phyloP scores from a whole-genome alignment of 2,329 filamentous ascomycete species.

The Fusarium anthophilum region DNA sequence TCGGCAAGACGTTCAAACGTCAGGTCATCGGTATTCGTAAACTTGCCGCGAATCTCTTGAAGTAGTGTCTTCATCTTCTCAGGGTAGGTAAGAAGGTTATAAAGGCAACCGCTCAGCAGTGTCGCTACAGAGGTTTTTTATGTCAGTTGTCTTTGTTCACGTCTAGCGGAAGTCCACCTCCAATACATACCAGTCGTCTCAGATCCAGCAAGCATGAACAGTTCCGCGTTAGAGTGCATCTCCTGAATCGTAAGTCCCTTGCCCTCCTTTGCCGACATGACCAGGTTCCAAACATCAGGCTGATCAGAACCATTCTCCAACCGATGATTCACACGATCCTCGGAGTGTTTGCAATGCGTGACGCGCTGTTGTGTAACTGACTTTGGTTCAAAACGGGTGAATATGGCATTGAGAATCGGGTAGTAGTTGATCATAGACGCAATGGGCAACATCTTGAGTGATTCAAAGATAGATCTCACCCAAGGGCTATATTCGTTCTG shows the following conservation, averaged over 20 bases:
- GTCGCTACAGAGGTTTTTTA: not conserved
- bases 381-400: slow-evolving; percentile 5
- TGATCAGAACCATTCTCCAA: slow-evolving; percentile 12
- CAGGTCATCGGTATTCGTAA: not conserved
- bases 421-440: slow-evolving; percentile 6
- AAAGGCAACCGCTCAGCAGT: not conserved
- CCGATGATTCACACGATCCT: not conserved
- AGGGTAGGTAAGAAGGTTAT: not conserved
- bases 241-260: slow-evolving; percentile 13
- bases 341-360: slow-evolving; percentile 2
- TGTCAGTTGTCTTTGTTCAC: not conserved
- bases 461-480: slow-evolving; percentile 39
- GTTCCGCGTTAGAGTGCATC: slow-evolving; percentile 18
- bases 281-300: slow-evolving; percentile 20
- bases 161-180: accelerated
- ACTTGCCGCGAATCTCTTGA: not conserved
- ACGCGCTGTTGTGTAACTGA: slow-evolving; percentile 1
- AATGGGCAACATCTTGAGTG: not conserved
- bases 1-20: not conserved
- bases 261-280: slow-evolving; percentile 7
- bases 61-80: slow-evolving; percentile 1
- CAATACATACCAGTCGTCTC: slow-evolving; percentile 2
- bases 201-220: slow-evolving; percentile 24
- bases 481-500: slow-evolving; percentile 40
- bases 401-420: not conserved